Conservation (phyloP, 2,329 filamentous ascomycete species). For the Aureobasidium sp. region DNA sequence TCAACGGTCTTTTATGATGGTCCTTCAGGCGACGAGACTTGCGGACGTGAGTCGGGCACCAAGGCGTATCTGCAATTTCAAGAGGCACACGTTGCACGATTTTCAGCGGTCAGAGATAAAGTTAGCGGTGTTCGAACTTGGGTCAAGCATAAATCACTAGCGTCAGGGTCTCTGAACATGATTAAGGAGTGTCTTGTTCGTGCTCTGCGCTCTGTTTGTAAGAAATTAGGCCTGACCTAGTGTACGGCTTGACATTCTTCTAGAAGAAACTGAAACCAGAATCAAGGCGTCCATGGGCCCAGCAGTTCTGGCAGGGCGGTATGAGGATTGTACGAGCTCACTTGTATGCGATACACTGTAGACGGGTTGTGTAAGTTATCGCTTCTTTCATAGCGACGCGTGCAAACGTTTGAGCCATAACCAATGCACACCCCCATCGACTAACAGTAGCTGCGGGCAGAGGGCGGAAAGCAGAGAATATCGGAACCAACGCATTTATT, state of each 20-base stretch:
- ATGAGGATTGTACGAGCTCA: background rate
- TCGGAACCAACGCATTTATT: too few relatives aligned
- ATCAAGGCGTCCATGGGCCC: background rate
- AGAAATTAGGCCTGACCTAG: background rate
- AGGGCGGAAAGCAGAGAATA: too few relatives aligned
- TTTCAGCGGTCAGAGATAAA: background rate
- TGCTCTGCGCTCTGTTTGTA: background rate
- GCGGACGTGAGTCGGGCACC: background rate
- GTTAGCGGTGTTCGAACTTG: background rate
- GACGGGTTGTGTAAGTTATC: too few relatives aligned
- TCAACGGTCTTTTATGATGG: background rate
- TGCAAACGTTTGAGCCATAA: too few relatives aligned
- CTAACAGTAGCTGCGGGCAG: too few relatives aligned
- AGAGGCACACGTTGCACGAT: too few relatives aligned
- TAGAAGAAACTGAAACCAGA: background rate
- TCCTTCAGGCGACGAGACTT: background rate
- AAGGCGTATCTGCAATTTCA: background rate
- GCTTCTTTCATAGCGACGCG: too few relatives aligned
- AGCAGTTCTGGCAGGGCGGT: background rate
- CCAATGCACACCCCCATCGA: too few relatives aligned
- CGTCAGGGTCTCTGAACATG: background rate
- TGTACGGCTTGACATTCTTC: background rate
- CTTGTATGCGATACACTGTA: too few relatives aligned
- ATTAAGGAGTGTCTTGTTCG: background rate
- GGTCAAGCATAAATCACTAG: background rate